Base-by-base conservation (phyloP, 495 filamentous ascomycete genomes). In the Aspergillus incahuasiensis region DNA sequence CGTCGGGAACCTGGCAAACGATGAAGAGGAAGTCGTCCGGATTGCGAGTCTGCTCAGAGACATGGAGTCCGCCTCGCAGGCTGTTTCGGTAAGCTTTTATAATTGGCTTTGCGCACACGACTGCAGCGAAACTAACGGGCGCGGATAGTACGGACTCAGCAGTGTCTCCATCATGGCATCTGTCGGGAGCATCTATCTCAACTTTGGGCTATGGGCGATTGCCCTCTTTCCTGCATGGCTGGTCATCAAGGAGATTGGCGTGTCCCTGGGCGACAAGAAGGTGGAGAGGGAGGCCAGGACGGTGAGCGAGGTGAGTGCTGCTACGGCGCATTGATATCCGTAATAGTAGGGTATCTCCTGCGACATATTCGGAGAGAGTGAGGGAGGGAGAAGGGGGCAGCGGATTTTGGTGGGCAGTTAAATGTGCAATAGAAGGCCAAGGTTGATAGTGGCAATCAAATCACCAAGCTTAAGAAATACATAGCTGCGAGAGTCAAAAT, bases 41-140 rank as follows among this genome's bases (percentile, higher is more conserved):
- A 78, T 82, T 57, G 75, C 82, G 1, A 82, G 79, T 8, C 66
- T 87, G 45, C 65, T 87, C 25, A 70, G 83, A 43, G 83, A 81
- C 0, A 84, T 80, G 0, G 83, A 87, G 58, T 83, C 81, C 21
- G 83, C 81, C 5, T 81, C 79, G 63, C 82, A 86, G 63, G 80
- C 82, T 16, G 68, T 87, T 22, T 82, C 80, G 56, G 73, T 76
- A 35, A 15, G 32, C 32, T 6, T 9, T 35, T 2, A 11, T n/a
- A n/a, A n/a, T n/a, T n/a, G n/a, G n/a, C n/a, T n/a, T n/a, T n/a
- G n/a, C n/a, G n/a, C n/a, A n/a, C n/a, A n/a, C n/a, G n/a, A n/a
- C n/a, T n/a, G n/a, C n/a, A n/a, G n/a, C n/a, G n/a, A n/a, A n/a
- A n/a, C n/a, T n/a, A n/a, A n/a, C n/a, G n/a, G n/a, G n/a, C n/a